Evolutionary conservation across 352 stramenopile species (phyloP).

Genomic region (Saprolegnia parasitica): DNA sequence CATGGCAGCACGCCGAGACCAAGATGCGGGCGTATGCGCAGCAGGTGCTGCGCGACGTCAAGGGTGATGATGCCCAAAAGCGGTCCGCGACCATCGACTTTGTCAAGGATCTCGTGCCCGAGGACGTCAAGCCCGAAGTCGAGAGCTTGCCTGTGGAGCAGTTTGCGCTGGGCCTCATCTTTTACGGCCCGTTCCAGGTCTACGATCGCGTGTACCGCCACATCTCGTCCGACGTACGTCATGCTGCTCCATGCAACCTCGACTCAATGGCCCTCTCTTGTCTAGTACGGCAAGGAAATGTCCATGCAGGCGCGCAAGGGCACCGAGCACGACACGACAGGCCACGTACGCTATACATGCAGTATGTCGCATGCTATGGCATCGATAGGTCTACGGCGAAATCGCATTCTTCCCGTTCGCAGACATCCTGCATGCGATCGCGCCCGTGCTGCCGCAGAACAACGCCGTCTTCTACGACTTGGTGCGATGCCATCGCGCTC

Average conservation of each 20-base stretch:
- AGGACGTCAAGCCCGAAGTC: slow-evolving; percentile 13
- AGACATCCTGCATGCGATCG: slow-evolving; percentile 59
- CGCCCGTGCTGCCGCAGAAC: slow-evolving; percentile 50
- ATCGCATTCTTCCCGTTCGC: slow-evolving; percentile 84
- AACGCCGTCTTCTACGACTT: slow-evolving; percentile 79
- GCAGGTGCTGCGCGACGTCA: neutral
- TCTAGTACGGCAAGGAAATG: slow-evolving; percentile 77
- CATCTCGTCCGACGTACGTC: slow-evolving; percentile 19
- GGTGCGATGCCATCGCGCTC: slow-evolving; percentile 32
- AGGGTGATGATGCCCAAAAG: neutral
- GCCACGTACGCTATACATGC: slow-evolving; percentile 43
- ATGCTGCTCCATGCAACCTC: neutral
- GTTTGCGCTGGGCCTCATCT: slow-evolving; percentile 27
- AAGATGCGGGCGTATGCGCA: slow-evolving; percentile 16
- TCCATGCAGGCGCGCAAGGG: slow-evolving; percentile 73
- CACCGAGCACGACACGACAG: slow-evolving; percentile 73
- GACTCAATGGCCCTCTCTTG: slow-evolving; percentile 8
- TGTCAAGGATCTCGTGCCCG: slow-evolving; percentile 18
- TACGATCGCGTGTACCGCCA: slow-evolving; percentile 27
- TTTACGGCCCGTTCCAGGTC: slow-evolving; percentile 23
- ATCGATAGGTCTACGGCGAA: slow-evolving; percentile 70
- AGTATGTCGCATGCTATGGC: neutral
- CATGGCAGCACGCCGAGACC: slow-evolving; percentile 10
- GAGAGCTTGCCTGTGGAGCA: slow-evolving; percentile 10
- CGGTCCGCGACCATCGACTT: neutral